Percentiles rank a stretch among this genome's conserved stretches.
Evolutionary conservation across 2,329 filamentous ascomycete species (phyloP).

Genomic region (Hypoxylon sp.): DNA sequence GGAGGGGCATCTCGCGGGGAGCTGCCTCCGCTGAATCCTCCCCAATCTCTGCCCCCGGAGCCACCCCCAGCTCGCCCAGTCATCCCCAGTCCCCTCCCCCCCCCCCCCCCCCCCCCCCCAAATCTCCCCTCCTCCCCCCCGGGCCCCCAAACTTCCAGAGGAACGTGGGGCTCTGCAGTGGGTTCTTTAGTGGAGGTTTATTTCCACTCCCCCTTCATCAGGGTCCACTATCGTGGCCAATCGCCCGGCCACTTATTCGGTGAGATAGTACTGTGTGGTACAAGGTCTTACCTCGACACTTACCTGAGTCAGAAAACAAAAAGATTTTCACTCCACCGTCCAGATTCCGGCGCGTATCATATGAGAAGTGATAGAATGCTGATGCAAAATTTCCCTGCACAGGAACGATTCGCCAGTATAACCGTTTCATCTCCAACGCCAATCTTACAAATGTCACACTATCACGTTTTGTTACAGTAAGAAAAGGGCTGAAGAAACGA

Average conservation of each 20-base stretch:
- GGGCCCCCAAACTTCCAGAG: slow-evolving; percentile 11
- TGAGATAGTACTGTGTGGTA: slow-evolving; percentile 35
- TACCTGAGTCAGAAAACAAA: slow-evolving; percentile 23
- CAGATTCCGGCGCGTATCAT: slow-evolving; percentile 16
- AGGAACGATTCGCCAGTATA: slow-evolving; percentile 17
- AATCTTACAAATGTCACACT: background rate
- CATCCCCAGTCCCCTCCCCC: background rate
- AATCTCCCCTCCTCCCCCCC: slow-evolving; percentile 12
- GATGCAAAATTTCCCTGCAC: slow-evolving; percentile 1
- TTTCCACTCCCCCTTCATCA: slow-evolving; percentile 23
- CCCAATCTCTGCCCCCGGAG: background rate
- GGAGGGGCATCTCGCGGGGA: background rate
- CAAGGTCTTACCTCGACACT: slow-evolving; percentile 34
- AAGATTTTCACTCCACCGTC: slow-evolving; percentile 23
- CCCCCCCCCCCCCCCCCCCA: background rate
- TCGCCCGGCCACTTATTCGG: slow-evolving; percentile 28
- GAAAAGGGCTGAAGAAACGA: background rate
- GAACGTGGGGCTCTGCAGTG: slow-evolving; percentile 20
- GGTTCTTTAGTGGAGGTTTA: slow-evolving; percentile 34
- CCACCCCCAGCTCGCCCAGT: background rate
- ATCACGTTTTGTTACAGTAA: background rate
- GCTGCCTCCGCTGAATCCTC: background rate
- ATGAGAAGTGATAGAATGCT: slow-evolving; percentile 25
- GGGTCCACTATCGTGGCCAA: slow-evolving; percentile 28
- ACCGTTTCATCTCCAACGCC: background rate